Percentiles rank a stretch among this genome's conserved stretches.
Evolutionary conservation across 1,284 basidiomycete species (phyloP).

Genomic region (Porodaedalea pini): DNA sequence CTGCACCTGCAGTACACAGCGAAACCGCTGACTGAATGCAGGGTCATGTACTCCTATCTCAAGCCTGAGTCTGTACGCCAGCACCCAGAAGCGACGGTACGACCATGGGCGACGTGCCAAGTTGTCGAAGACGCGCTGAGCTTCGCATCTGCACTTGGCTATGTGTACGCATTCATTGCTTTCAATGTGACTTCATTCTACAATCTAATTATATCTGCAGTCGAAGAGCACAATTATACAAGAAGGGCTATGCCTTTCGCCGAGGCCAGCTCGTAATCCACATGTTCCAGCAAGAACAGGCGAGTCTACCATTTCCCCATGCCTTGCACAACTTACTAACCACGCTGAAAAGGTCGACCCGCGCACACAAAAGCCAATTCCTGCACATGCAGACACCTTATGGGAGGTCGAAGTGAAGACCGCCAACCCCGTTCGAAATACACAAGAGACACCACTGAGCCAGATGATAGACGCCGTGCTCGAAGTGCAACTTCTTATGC

Average conservation of each 20-base stretch:
- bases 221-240: conserved; percentile 64
- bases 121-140: conserved; percentile 72
- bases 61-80: conserved; percentile 74
- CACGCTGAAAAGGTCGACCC: conserved; percentile 50
- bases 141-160: conserved; percentile 74
- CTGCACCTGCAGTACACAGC: neutral
- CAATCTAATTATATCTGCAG: conserved; percentile 3
- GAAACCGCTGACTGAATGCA: conserved; percentile 27
- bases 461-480: conserved; percentile 66
- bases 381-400: conserved; percentile 67
- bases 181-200: neutral
- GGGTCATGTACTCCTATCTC: conserved; percentile 71
- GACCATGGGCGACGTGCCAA: conserved; percentile 74
- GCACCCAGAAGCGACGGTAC: conserved; percentile 77
- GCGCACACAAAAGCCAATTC: conserved; percentile 66
- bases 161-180: conserved; percentile 45
- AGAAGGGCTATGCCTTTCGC: conserved; percentile 70
- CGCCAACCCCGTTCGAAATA: conserved; percentile 67
- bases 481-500: conserved; percentile 76
- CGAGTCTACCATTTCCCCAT: conserved; percentile 27
- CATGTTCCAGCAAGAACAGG: conserved; percentile 81
- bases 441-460: conserved; percentile 61
- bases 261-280: conserved; percentile 65
- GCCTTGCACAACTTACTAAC: neutral
- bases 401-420: conserved; percentile 85